Conservation (phyloP, 1,284 basidiomycete species). For the Tilletia horrida region DNA sequence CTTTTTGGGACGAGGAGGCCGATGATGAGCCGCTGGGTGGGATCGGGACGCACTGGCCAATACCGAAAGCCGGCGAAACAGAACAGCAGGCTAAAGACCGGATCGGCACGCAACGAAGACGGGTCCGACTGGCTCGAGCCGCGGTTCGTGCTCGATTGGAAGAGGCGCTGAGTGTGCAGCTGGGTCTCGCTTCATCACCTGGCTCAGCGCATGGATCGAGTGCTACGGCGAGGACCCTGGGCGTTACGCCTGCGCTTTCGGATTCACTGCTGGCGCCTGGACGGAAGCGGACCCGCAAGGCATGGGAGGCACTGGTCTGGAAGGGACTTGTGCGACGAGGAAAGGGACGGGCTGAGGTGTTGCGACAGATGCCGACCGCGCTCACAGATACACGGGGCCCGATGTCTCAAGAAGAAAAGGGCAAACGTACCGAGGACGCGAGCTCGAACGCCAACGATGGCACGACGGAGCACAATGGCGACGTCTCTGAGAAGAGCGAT, state of each 20-base stretch:
- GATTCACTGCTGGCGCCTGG: constrained; percentile 47
- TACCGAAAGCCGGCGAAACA: background rate
- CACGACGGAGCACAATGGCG: background rate
- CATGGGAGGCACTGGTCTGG: constrained; percentile 1
- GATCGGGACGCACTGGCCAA: background rate
- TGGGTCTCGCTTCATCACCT: background rate
- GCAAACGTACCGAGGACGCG: background rate
- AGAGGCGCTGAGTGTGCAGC: background rate
- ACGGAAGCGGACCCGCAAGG: background rate
- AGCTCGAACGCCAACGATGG: background rate
- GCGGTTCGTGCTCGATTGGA: background rate
- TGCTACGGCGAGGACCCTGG: background rate
- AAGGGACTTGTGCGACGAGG: constrained; percentile 1
- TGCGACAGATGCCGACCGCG: background rate
- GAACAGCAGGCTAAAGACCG: background rate
- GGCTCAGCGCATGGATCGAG: too few species aligned
- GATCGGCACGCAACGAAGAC: background rate
- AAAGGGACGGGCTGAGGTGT: background rate
- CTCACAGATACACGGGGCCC: too few species aligned
- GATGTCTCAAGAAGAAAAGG: background rate
- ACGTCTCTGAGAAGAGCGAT: background rate
- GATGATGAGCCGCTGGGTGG: constrained; percentile 55
- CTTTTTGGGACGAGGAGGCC: constrained; percentile 38
- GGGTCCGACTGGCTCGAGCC: background rate
- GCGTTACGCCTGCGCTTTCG: background rate